These are phyloP conservation scores for Thozetella sp. DNA, from an alignment of 495 filamentous ascomycete genomes.

Conservation along the genomic window DNA sequence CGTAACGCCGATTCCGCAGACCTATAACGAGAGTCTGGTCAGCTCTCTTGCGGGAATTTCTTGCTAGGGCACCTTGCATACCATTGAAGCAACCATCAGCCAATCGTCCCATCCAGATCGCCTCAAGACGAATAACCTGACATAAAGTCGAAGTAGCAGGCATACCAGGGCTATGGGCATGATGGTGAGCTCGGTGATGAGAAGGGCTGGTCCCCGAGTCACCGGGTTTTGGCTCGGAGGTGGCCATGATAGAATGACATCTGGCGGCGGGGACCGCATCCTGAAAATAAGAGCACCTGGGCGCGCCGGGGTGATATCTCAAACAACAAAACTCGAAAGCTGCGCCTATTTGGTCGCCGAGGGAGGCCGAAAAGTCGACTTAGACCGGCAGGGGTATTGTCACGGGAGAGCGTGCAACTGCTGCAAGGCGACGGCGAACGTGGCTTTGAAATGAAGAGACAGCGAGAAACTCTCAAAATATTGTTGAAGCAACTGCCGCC, in stretches of 20 bases:
- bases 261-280: slow-evolving; percentile 44
- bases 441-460: too few species aligned
- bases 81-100: slow-evolving; percentile 24
- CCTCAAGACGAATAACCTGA: slow-evolving; percentile 12
- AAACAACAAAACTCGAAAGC: too few species aligned
- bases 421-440: too few species aligned
- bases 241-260: slow-evolving; percentile 52
- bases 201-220: slow-evolving; percentile 41
- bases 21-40: slow-evolving; percentile 7
- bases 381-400: too few species aligned
- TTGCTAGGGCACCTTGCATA: slow-evolving; percentile 11
- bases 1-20: slow-evolving; percentile 21
- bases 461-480: too few species aligned
- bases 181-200: slow-evolving; percentile 22
- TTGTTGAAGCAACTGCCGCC: too few species aligned
- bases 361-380: too few species aligned
- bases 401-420: too few species aligned
- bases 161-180: slow-evolving; percentile 15
- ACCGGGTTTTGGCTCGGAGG: slow-evolving; percentile 57
- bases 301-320: too few species aligned
- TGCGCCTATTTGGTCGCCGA: too few species aligned
- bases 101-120: slow-evolving; percentile 24
- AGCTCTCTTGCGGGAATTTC: neutral
- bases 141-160: slow-evolving; percentile 22
- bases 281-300: neutral